Conservation (phyloP, 495 filamentous ascomycete genomes). For the Gamarada debralockiae region DNA sequence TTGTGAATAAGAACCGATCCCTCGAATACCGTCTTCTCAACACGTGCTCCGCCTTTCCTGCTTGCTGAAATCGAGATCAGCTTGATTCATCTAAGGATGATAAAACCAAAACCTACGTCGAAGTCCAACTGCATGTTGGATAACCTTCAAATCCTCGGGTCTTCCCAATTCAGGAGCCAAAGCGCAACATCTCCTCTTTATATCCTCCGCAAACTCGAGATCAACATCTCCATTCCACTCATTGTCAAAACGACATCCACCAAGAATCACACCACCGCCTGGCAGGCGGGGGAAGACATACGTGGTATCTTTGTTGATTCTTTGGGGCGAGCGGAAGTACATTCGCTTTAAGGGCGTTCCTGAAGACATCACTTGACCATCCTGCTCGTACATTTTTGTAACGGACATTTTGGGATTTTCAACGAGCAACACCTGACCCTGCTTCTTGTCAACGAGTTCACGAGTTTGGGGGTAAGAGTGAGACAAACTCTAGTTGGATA, state of each 20-base stretch:
- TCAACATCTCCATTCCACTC: constrained; percentile 65
- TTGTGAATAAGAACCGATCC: constrained; percentile 62
- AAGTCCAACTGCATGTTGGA: constrained; percentile 69
- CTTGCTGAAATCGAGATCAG: not conserved
- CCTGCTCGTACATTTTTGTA: constrained; percentile 18
- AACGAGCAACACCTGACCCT: too few relatives aligned
- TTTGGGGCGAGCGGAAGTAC: constrained; percentile 29
- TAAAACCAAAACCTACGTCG: constrained; percentile 6
- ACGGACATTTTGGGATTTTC: not conserved
- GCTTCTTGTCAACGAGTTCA: constrained; percentile 19
- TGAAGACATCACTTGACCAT: constrained; percentile 37
- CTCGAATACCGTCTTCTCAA: constrained; percentile 24
- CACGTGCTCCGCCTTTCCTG: constrained; percentile 17
- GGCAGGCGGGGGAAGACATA: constrained; percentile 26
- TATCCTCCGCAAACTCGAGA: constrained; percentile 61
- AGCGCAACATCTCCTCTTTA: constrained; percentile 67
- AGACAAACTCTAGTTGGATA: constrained; percentile 21
- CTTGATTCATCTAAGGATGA: not conserved
- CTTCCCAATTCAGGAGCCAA: constrained; percentile 58
- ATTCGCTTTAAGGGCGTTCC: constrained; percentile 25
- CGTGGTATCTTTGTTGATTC: constrained; percentile 24
- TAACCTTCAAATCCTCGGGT: constrained; percentile 58
- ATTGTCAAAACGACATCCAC: constrained; percentile 65
- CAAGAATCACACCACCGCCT: constrained; percentile 56
- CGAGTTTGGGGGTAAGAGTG: not conserved